Evolutionary conservation across 2,329 filamentous ascomycete genomes (phyloP), one percentile per base, ranked within the genome.

Genomic region (Paecilomyces dactylethromorphus): DNA sequence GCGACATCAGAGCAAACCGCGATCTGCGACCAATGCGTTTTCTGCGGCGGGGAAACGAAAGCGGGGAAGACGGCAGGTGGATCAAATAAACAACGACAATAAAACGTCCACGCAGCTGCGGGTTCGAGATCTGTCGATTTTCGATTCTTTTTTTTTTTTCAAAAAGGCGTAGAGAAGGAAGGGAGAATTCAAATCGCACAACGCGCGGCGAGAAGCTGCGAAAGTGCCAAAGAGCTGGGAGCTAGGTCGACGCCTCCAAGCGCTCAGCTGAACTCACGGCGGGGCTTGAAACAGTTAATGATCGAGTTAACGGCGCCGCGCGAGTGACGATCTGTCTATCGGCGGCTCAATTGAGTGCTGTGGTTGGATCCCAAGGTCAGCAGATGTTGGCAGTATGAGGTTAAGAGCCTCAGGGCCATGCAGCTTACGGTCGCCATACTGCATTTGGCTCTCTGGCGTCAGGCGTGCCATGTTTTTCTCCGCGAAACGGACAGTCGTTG

Each of bases 1-100:
- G 72, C 32, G 73, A 72, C 69, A 72, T 72, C 61, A 61, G 58
- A 26, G n/a, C 29, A 8, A 32, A 11, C 26, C 26, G 15, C 26
- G 26, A 29, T 39, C 2, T 39, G 35, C 39, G 39, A 45, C 21
- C 15, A 45, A n/a, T 45, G 35, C 35, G 35, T 45, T 18, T 15
- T 45, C 35, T 45, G 18, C 35, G 35, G 35, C n/a, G 39, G 39
- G 39, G 39, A 45, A 5, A 18, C 39, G 39, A 45, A n/a, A 18
- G 39, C 39, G 39, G 39, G 39, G 39, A 21, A 45, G 39, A 18
- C 35, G n/a, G 13, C 13, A 39, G 35, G 35, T 39, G 35, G 35
- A 39, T 39, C 35, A 39, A n/a, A 45, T 45, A n/a, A 18, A 45
- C 18, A 45, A 45, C 39, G 18, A 45, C 39, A 45, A n/a, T 15